phyloP scores from a whole-genome alignment of 2,329 filamentous ascomycete species.

The Sclerotinia nivalis region DNA sequence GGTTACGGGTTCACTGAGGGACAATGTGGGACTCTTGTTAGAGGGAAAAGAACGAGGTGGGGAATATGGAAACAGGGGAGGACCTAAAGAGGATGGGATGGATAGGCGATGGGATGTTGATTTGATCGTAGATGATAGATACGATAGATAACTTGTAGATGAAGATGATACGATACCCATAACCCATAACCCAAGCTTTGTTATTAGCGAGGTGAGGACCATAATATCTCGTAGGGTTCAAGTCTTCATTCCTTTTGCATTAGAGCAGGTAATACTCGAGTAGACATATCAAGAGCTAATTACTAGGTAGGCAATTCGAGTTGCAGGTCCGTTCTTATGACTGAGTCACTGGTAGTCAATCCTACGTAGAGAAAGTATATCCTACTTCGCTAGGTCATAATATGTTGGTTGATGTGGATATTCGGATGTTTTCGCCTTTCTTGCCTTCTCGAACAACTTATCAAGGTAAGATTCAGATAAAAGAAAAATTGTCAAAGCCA shows the following conservation, averaged over 20 bases:
- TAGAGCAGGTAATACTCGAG: neutral
- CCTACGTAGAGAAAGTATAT: no score
- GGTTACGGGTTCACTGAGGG: neutral
- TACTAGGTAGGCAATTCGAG: neutral
- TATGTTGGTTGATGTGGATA: neutral
- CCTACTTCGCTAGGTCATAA: no score
- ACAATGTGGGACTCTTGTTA: neutral
- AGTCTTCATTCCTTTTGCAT: neutral
- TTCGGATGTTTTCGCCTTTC: slow-evolving; percentile 10
- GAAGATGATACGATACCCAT: no score
- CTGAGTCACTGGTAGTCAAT: no score
- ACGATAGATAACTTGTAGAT: neutral
- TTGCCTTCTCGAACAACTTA: neutral
- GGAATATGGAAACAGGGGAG: neutral
- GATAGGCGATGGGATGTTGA: no score
- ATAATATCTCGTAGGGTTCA: no score
- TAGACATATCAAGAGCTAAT: neutral
- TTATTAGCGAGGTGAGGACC: neutral
- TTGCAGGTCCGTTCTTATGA: slow-evolving; percentile 1
- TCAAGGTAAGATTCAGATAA: neutral
- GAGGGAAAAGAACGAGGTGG: neutral
- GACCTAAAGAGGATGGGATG: neutral
- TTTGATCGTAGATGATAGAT: neutral
- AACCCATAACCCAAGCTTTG: no score
- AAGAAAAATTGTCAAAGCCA: slow-evolving; percentile 11